Base-by-base conservation (phyloP, 148 eudicot species). In the Chenopodium album region DNA sequence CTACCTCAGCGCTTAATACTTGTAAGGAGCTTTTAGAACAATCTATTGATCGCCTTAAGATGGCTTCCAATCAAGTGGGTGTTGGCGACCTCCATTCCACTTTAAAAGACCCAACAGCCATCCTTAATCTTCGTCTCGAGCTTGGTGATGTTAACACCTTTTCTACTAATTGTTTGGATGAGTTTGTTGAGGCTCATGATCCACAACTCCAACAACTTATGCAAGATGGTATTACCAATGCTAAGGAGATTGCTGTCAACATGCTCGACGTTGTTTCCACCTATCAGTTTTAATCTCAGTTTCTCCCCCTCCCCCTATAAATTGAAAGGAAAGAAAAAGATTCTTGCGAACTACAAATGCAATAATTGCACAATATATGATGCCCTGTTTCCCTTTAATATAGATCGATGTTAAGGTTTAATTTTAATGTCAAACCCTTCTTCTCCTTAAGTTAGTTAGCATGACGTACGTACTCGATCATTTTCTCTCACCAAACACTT, bases 31-130 rank as follows among this genome's bases (percentile, higher is more conserved):
- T 86, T 22, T 31, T 89, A 17, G 56, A 73, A 12, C 83, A 74
- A 26, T 89, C 93, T 1, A 50, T 80, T 22, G 87, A 83, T 2
- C 89, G 88, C 69, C 90, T 91, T 7, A 86, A 91, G 26, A 85
- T 84, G 13, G 80, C 87, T 1, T 67, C 82, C 22, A 80, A 86
- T 9, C 79, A 74, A 78, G 89, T 87, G 1, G 75, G 84, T 7
- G 73, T 73, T 0, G 79, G 73, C 59, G 69, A 80, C 2, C 59
- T 47, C 14, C 26, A 1, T 4, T 47, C 10, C 11, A 16, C 77
- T 41, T 81, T 85, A 37, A 80, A 83, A 28, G 73, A 85, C 17
- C 52, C 63, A 1, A 76, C 76, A 1, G 47, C 73, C 4, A 26
- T 72, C 28, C 78, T 72, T 2, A 87, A 89, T 2, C 79, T 91